These are phyloP conservation scores for Immersiella caudata DNA, from an alignment of 495 filamentous ascomycete genomes.

Conservation along the genomic window DNA sequence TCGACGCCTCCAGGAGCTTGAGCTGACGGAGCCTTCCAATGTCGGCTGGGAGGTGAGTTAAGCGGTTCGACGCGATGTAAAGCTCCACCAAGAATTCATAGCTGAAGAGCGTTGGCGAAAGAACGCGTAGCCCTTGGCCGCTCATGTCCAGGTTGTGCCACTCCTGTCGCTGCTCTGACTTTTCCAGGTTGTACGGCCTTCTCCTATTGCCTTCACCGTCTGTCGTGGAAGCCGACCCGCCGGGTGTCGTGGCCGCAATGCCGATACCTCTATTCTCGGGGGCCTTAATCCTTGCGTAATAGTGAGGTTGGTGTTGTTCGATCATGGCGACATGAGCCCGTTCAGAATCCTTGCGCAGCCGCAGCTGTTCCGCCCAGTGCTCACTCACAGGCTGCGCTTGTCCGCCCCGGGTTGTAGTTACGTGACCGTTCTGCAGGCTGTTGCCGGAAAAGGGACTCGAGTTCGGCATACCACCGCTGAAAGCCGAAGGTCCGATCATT, in stretches of 20 bases:
- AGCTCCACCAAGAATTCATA: slow-evolving; percentile 87
- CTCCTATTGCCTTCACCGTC: slow-evolving; percentile 71
- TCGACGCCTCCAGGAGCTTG: slow-evolving; percentile 79
- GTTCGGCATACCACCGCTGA: slow-evolving; percentile 71
- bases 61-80: slow-evolving; percentile 88
- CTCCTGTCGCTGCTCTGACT: slow-evolving; percentile 67
- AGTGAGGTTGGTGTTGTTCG: slow-evolving; percentile 55
- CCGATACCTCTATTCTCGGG: slow-evolving; percentile 61
- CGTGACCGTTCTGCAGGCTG: slow-evolving; percentile 75
- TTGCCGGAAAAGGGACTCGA: slow-evolving; percentile 74
- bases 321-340: slow-evolving; percentile 69
- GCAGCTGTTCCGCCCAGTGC: slow-evolving; percentile 87
- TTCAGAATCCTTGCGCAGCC: slow-evolving; percentile 71
- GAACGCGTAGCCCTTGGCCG: slow-evolving; percentile 83
- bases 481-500: slow-evolving; percentile 70
- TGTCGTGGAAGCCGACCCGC: slow-evolving; percentile 44
- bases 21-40: slow-evolving; percentile 82
- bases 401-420: slow-evolving; percentile 46
- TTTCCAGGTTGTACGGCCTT: slow-evolving; percentile 57
- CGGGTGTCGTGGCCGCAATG: slow-evolving; percentile 33
- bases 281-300: slow-evolving; percentile 57
- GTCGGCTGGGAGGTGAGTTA: slow-evolving; percentile 70
- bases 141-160: slow-evolving; percentile 93
- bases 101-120: slow-evolving; percentile 75
- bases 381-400: slow-evolving; percentile 62